phyloP scores from a whole-genome alignment of 345 rosid species.

The Citrus sinensis region DVS_A1.0 CM039162.1:7320501-7321000 shows the following conservation, averaged over 20 bases:
- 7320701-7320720: constrained; percentile 56
- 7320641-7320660: constrained; percentile 35
- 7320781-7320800: constrained; percentile 28
- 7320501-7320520: background rate
- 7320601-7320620: too few relatives aligned
- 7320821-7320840: background rate
- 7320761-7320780: constrained; percentile 52
- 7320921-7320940: background rate
- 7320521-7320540: background rate
- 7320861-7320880: constrained; percentile 19
- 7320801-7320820: constrained; percentile 25
- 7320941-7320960: background rate
- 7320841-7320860: constrained; percentile 7
- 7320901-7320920: constrained; percentile 17
- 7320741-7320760: constrained; percentile 66
- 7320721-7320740: constrained; percentile 54
- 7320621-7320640: too few relatives aligned
- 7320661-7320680: constrained; percentile 66
- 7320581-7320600: background rate
- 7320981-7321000: background rate
- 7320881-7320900: constrained; percentile 31
- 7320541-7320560: background rate
- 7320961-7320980: background rate
- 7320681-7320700: constrained; percentile 52
- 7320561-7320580: background rate